Conservation (phyloP, 768 basidiomycete genomes). For the Naganishia vishniacii region DNA sequence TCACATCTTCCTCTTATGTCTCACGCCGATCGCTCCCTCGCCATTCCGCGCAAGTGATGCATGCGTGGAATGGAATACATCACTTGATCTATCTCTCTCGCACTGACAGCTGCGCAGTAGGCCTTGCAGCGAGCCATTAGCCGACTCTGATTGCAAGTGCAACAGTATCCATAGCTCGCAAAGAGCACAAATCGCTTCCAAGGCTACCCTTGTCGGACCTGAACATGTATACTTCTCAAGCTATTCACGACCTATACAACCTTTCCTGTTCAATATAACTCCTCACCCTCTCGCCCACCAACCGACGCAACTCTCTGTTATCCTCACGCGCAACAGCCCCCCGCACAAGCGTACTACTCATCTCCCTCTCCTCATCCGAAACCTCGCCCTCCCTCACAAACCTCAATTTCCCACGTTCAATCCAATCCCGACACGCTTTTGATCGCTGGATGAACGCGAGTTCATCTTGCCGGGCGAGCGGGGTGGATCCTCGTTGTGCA, state of each 20-base stretch:
- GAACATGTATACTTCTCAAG: background rate
- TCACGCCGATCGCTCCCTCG: too few species aligned
- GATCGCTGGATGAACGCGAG: conserved; percentile 40
- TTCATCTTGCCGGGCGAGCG: conserved; percentile 32
- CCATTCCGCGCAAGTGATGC: too few species aligned
- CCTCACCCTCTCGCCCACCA: conserved; percentile 54
- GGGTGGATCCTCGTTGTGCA: conserved; percentile 55
- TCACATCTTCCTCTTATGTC: too few species aligned
- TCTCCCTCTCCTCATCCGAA: conserved; percentile 55
- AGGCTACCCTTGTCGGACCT: too few species aligned
- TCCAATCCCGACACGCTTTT: conserved; percentile 53
- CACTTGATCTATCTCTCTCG: too few species aligned
- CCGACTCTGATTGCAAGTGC: too few species aligned
- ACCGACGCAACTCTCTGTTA: conserved; percentile 37
- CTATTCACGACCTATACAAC: conserved; percentile 52
- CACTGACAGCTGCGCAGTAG: too few species aligned
- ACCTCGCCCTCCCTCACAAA: conserved; percentile 58
- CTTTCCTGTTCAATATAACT: conserved; percentile 55
- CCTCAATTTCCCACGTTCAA: conserved; percentile 55
- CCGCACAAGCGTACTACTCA: conserved; percentile 69
- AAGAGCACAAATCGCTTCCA: too few species aligned
- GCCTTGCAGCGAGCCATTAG: too few species aligned
- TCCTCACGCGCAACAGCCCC: conserved; percentile 48
- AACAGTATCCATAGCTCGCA: too few species aligned
- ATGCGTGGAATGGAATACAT: too few species aligned